Percentiles rank a stretch among this genome's conserved stretches.
Evolutionary conservation across 148 eudicot species (phyloP).

Genomic region (Pharnaceum exiguum): DNA sequence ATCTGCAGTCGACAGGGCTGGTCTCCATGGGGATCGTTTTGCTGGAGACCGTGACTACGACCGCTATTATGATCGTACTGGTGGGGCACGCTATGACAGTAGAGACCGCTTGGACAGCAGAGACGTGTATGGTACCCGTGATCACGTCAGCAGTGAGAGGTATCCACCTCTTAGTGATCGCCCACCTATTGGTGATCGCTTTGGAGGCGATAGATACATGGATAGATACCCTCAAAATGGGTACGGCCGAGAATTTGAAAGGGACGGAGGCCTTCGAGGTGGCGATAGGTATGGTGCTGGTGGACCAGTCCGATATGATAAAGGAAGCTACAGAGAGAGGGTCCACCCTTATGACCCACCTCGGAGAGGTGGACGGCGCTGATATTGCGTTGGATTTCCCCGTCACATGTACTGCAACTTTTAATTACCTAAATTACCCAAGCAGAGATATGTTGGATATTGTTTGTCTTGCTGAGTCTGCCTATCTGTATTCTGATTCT

Average conservation of each 20-base stretch:
- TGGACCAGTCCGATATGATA: constrained; percentile 34
- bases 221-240: constrained; percentile 31
- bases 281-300: constrained; percentile 36
- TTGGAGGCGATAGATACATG: constrained; percentile 29
- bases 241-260: constrained; percentile 30
- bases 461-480: constrained; percentile 6
- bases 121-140: constrained; percentile 32
- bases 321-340: constrained; percentile 31
- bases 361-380: constrained; percentile 24
- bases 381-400: constrained; percentile 8
- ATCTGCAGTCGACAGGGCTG: constrained; percentile 23
- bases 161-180: constrained; percentile 30
- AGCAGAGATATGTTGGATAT: constrained; percentile 11
- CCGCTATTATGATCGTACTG: constrained; percentile 28
- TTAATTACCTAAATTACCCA: constrained; percentile 10
- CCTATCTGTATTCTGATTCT: constrained; percentile 17
- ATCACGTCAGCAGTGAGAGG: constrained; percentile 35
- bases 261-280: constrained; percentile 30
- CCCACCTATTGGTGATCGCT: constrained; percentile 27
- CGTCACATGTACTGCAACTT: not conserved
- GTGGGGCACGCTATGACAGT: constrained; percentile 32
- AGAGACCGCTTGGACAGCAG: constrained; percentile 36
- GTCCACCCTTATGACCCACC: constrained; percentile 38
- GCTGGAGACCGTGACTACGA: constrained; percentile 15
- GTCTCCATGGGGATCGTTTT: constrained; percentile 22